A percentile compares a stretch with the other conserved stretches of the same genome.
phyloP scores from a whole-genome alignment of 768 basidiomycete genomes.

The Naganishia kalamii region DNA sequence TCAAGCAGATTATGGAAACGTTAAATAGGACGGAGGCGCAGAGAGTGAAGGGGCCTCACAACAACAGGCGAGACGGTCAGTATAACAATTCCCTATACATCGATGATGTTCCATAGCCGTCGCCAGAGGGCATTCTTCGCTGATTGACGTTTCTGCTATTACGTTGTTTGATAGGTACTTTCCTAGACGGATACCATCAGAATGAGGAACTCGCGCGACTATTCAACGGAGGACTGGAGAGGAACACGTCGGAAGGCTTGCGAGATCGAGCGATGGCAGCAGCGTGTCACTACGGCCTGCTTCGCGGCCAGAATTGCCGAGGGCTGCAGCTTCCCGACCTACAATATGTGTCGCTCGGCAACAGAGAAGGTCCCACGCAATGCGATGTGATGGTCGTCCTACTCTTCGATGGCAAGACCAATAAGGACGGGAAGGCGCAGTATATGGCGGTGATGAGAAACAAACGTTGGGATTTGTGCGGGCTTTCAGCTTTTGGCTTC shows the following conservation, averaged over 20 bases:
- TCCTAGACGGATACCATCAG: background rate
- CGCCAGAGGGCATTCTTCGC: background rate
- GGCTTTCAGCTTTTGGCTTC: background rate
- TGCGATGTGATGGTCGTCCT: background rate
- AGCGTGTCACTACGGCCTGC: background rate
- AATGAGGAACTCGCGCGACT: background rate
- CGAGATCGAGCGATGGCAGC: conserved; percentile 7
- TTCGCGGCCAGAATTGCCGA: background rate
- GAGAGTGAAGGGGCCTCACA: background rate
- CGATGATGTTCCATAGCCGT: background rate
- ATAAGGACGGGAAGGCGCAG: background rate
- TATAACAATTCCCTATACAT: background rate
- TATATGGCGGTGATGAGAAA: background rate
- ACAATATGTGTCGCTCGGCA: background rate
- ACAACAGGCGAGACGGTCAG: background rate
- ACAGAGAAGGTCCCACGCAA: background rate
- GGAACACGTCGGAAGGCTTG: background rate
- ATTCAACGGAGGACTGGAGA: background rate
- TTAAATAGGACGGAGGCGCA: background rate
- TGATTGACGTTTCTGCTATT: background rate
- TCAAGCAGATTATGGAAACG: background rate
- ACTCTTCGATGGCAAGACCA: background rate
- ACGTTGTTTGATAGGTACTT: background rate
- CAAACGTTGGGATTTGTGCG: background rate
- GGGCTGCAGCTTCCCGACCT: background rate